Evolutionary conservation across 352 stramenopile species (phyloP), one percentile per base, ranked within the genome.

Genomic region (Globisporangium paroecandrum): DNA sequence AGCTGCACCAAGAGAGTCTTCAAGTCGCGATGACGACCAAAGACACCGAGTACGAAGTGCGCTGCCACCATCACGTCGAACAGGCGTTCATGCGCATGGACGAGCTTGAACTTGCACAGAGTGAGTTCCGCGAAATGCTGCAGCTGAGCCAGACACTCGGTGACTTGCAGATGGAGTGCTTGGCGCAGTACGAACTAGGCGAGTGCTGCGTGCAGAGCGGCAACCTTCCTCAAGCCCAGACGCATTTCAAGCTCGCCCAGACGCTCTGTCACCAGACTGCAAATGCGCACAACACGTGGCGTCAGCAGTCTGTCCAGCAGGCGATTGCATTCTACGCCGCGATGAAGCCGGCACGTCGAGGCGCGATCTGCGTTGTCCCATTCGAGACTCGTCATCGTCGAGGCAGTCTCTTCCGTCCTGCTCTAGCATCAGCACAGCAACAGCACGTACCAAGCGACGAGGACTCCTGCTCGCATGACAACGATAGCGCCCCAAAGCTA

Each of bases 241-340:
- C 49, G 15, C 76, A 85, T 62, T 85, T 90, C 51, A 64, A 66
- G 25, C 62, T 62, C 9, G 77, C 79, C 18, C 77, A 78, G 25
- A 73, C 69, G 27, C 55, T 88, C 22, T 86, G 77, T 56, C 79
- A 87, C 60, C 73, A 83, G 64, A 85, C 78, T 1, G 77, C 70
- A 1, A 75, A 83, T 34, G 82, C 74, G 10, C 61, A 58, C 0
- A 63, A 68, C 12, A 72, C 71, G 32, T 87, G 78, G 82, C 72
- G 80, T 0, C 32, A 49, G 7, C 69, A 68, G 0, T 88, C 82
- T 0, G 71, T 90, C 25, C 72, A 85, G 59, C 71, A 79, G 7
- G 82, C 82, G 0, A 85, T 90, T 32, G 76, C 36, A 20, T 89
- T 90, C 64, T 90, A 90, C 67, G 66, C 73, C 1, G 72, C 68